Base-by-base conservation (phyloP, 306 rosid genomes). In the Echinosophora koreensis region DNA sequence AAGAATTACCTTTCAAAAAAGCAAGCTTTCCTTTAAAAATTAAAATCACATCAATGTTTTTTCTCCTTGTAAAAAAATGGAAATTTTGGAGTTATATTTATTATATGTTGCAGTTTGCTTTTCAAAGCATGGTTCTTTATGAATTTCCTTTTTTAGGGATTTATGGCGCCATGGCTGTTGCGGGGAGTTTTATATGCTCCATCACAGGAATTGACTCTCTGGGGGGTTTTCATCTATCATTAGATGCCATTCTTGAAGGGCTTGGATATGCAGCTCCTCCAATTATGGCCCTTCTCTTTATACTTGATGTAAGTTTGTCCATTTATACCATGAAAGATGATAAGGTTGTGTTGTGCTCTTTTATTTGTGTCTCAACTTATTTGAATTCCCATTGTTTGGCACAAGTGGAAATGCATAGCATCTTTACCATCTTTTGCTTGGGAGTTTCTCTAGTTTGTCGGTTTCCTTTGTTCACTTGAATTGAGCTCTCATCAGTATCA, bases 261-360 rank as follows among this genome's bases (percentile, higher is more conserved):
- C 95, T 95, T 62, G 98, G 97, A 58, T 95, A 90, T 82, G 95
- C 98, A 4, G 92, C 70, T 62, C 98, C 98, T 30, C 98, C 98
- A 50, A 95, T 92, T 59, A 95, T 95, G 98, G 97, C 93, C 32
- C 97, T 95, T 64, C 86, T 95, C 10, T 92, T 95, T 76, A 95
- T 95, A 72, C 97, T 92, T 30, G 98, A 95, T 75, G 98, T 95
- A 72, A 85, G 92, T 74, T 77, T 39, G 6, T 47, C 42, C 30
- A 0, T 55, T 61, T 34, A 5, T 65, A 16, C 37, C 18, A 3
- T 75, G 39, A 27, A 4, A 75, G 39, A 27, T 79, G 17, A 50
- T 30, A 1, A 63, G 28, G 5, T 52, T 22, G 46, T 54, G 5
- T 52, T 22, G 46, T 54, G 34, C 58, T 55, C 28, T 46, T 59